Evolutionary conservation across 164 flowering plant species (phyloP), one percentile per base, ranked within the genome.

Genomic region (Amborella trichopoda): DNA sequence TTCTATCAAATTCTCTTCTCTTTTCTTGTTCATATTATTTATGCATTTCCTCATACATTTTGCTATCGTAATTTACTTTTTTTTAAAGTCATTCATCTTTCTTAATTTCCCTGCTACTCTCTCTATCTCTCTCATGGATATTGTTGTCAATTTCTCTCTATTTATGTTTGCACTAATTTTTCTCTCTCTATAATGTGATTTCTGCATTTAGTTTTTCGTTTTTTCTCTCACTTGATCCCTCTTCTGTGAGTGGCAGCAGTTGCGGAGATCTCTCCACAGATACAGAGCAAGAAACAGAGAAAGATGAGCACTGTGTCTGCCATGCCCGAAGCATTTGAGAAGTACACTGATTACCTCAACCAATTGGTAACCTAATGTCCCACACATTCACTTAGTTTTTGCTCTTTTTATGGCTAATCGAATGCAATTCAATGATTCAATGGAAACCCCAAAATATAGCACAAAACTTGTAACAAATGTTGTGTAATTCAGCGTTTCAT

Each of bases 281-380:
- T 46, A 39, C 30, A 64, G 3, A 41, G 45, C 1, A 78, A 69
- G 63, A 71, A 52, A 52, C 56, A 53, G 9, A 71, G 77, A 54
- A 62, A 52, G 46, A 65, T 69, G 56, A 40, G 62, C 2, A 62
- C 72, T 2, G 49, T 50, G 4, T 64, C 73, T 28, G 55, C 70
- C 60, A 70, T 71, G 61, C 69, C 55, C 27, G 74, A 60, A 4
- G 60, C 60, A 24, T 79, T 79, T 34, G 55, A 47, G 21, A 60
- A 60, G 2, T 76, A 79, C 38, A 66, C 78, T 1, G 58, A 72
- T 1, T 72, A 79, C 48, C 76, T 79, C 30, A 79, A 79, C 43
- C 28, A 41, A 6, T 60, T 79, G 45, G 85, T 78, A 57, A 44
- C 40, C 16, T 44, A 44, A 28, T 28, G 20, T 23, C 14, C n/a